Conservation (phyloP, 371 early-diverging fungal genomes). For the Umbelopsis sp. region DNA sequence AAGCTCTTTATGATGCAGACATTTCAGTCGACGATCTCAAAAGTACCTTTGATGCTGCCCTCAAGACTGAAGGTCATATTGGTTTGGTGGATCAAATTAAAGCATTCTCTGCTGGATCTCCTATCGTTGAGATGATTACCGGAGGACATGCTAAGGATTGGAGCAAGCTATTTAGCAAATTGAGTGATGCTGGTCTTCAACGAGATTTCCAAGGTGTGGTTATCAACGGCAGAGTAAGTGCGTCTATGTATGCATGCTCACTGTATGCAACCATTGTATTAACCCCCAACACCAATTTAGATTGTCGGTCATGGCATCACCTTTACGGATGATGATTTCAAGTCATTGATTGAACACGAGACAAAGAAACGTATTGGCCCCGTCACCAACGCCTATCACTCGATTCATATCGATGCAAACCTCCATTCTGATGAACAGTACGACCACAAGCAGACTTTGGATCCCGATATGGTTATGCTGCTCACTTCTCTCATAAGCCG, state of each 20-base stretch:
- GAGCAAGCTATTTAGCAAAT: slow-evolving; percentile 20
- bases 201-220: slow-evolving; percentile 32
- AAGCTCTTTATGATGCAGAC: slow-evolving; percentile 15
- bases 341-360: slow-evolving; percentile 51
- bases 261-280: neutral
- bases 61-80: neutral
- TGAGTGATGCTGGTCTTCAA: slow-evolving; percentile 30
- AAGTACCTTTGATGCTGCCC: neutral
- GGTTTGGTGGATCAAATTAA: slow-evolving; percentile 24
- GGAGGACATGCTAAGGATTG: slow-evolving; percentile 24
- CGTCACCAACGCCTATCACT: slow-evolving; percentile 31
- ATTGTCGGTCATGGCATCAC: slow-evolving; percentile 45
- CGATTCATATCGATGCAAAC: slow-evolving; percentile 16
- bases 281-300: slow-evolving; percentile 25
- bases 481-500: slow-evolving; percentile 28
- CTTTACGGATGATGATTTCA: slow-evolving; percentile 57
- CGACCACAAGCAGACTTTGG: neutral
- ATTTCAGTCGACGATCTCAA: neutral
- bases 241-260: neutral
- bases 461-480: slow-evolving; percentile 29
- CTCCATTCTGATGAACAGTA: neutral
- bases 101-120: slow-evolving; percentile 38
- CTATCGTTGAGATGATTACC: slow-evolving; percentile 34
- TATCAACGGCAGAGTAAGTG: slow-evolving; percentile 45
- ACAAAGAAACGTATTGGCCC: slow-evolving; percentile 39